phyloP scores from a whole-genome alignment of 306 rosid species.

The Castanospermum australe region DNA sequence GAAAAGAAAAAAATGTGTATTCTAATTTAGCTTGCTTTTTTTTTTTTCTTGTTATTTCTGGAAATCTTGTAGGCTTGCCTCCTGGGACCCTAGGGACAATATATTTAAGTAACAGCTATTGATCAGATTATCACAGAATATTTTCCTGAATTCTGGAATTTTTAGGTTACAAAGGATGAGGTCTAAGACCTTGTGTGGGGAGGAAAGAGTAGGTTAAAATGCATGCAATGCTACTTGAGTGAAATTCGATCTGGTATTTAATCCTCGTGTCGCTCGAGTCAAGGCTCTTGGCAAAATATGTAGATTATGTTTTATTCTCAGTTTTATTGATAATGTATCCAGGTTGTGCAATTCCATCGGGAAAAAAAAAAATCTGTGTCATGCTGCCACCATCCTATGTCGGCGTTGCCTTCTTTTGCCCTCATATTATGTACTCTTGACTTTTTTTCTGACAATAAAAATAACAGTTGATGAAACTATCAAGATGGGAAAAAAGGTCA shows the following conservation, averaged over 20 bases:
- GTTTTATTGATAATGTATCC: neutral
- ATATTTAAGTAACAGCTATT: neutral
- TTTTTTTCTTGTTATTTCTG: neutral
- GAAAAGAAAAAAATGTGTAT: conserved; percentile 19
- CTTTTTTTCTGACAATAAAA: no score
- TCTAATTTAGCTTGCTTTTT: conserved; percentile 2
- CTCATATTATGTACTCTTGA: neutral
- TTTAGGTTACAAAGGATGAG: no score
- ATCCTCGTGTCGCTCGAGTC: no score
- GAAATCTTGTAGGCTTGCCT: neutral
- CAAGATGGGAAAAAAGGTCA: no score
- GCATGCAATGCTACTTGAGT: no score
- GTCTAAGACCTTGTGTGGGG: no score
- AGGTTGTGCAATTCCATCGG: neutral
- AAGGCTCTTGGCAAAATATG: no score
- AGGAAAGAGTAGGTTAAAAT: no score
- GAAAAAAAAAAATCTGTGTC: neutral
- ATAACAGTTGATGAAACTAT: no score
- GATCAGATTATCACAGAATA: neutral
- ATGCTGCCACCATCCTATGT: neutral
- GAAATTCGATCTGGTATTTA: no score
- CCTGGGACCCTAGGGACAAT: neutral
- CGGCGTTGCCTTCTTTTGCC: neutral
- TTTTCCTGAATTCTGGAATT: no score
- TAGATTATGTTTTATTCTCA: no score